A percentile compares a stretch with the other conserved stretches of the same genome.
Conservation (phyloP, 768 basidiomycete species). For the Mrakia frigida region DNA sequence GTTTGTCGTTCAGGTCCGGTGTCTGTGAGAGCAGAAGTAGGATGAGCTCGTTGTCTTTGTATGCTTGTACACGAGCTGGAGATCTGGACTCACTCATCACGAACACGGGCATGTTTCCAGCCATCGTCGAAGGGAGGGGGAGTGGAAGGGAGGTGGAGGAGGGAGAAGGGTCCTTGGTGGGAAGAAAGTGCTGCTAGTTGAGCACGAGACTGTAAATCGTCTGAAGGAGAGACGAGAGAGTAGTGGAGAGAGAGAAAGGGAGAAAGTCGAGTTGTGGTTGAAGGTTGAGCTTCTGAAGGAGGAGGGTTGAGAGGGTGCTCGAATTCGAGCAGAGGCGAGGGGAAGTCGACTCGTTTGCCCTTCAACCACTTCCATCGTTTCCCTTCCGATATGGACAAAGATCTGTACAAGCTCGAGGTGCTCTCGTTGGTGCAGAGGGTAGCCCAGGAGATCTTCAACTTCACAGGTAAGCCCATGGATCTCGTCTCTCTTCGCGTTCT, state of each 20-base stretch:
- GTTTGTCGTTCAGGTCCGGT: constrained; percentile 89
- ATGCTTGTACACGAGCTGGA: not conserved
- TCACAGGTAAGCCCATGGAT: constrained; percentile 47
- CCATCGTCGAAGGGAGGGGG: not conserved
- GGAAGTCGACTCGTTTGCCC: not conserved
- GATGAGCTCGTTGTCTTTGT: not conserved
- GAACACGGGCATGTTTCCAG: constrained; percentile 1
- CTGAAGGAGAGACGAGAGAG: not conserved
- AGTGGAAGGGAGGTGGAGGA: not conserved
- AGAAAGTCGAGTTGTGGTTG: not conserved
- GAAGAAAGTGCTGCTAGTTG: not conserved
- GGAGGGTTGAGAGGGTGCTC: not conserved
- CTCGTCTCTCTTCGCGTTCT: not conserved
- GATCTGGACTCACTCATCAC: constrained; percentile 1
- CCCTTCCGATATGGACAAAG: constrained; percentile 43
- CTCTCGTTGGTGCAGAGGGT: constrained; percentile 88
- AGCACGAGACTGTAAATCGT: not conserved
- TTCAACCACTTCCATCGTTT: not conserved
- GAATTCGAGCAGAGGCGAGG: not conserved
- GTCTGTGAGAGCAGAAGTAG: constrained; percentile 78
- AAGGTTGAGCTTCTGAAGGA: no score
- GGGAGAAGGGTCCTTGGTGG: not conserved
- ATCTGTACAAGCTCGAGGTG: constrained; percentile 87
- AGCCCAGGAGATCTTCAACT: constrained; percentile 86
- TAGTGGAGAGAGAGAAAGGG: not conserved